These are phyloP conservation scores for Trametes pubescens DNA, from an alignment of 1,284 basidiomycete species.

Conservation along the genomic window DNA sequence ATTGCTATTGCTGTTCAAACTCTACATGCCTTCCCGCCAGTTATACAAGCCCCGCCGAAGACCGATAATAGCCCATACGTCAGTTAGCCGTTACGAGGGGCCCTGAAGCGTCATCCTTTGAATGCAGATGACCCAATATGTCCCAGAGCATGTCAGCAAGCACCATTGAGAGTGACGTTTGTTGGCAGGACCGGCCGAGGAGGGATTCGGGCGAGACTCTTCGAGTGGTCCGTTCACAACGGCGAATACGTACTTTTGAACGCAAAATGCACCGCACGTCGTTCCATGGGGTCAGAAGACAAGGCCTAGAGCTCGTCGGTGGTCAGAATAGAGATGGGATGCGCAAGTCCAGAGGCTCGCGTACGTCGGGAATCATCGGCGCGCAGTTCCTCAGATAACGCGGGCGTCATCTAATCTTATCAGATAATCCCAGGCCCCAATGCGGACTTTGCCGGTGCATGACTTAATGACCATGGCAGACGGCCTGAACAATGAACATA, in stretches of 20 bases:
- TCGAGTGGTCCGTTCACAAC: background rate
- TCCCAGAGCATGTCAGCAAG: background rate
- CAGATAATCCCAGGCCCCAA: slow-evolving; percentile 17
- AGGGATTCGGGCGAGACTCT: background rate
- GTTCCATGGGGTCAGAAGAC: background rate
- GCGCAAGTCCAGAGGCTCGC: slow-evolving; percentile 1
- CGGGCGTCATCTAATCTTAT: slow-evolving; percentile 28
- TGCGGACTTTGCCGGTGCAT: slow-evolving; percentile 17
- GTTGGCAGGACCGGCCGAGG: background rate
- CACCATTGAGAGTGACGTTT: background rate
- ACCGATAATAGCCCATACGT: no score
- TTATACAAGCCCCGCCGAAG: no score
- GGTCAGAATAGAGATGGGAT: background rate
- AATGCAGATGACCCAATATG: background rate
- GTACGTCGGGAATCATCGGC: slow-evolving; percentile 1
- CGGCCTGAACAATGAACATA: slow-evolving; percentile 9
- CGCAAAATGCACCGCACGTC: background rate
- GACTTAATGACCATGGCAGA: slow-evolving; percentile 23
- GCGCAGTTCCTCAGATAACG: slow-evolving; percentile 12
- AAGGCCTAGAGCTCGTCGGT: background rate
- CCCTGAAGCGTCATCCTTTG: background rate
- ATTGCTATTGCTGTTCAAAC: no score
- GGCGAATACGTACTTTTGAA: background rate
- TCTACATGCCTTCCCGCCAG: background rate
- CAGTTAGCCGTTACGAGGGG: no score